These are phyloP conservation scores for Tetrastigma voinierianum DNA, from an alignment of 164 flowering plant genomes.

Conservation along the genomic window DNA sequence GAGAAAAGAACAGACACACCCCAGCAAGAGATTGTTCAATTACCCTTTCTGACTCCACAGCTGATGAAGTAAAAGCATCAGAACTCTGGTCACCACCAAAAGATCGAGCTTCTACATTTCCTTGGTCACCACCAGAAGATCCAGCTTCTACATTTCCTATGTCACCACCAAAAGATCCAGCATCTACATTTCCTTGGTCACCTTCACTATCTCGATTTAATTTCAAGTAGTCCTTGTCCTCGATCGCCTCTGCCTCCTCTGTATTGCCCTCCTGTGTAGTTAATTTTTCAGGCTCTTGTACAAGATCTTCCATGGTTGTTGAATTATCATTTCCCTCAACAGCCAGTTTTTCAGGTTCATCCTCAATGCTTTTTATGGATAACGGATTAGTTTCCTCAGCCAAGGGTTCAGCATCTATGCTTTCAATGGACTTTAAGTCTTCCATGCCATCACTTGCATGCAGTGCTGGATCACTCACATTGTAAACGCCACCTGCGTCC, in stretches of 20 bases:
- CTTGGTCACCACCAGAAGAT: not conserved
- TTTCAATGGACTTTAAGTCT: slow-evolving; percentile 1
- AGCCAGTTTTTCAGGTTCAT: not conserved
- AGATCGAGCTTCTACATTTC: not conserved
- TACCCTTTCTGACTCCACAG: not conserved
- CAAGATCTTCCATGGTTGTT: not conserved
- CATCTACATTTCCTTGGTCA: slow-evolving; percentile 2
- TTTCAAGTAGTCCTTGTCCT: not conserved
- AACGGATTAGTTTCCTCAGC: not conserved
- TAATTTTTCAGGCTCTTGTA: not conserved
- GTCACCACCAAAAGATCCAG: not conserved
- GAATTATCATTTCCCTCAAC: not conserved
- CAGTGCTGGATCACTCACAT: not conserved
- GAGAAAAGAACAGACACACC: too few relatives aligned
- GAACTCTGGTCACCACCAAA: not conserved
- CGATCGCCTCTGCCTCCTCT: not conserved
- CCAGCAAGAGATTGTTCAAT: too few relatives aligned
- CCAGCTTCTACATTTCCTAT: too few relatives aligned
- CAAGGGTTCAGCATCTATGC: not conserved
- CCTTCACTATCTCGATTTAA: not conserved
- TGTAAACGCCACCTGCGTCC: not conserved
- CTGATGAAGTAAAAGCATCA: not conserved
- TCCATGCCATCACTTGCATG: not conserved
- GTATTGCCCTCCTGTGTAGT: not conserved
- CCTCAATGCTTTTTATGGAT: not conserved